phyloP scores from a whole-genome alignment of 176 grass and related monocot genomes.

The Oropetium thomaeum region DNA sequence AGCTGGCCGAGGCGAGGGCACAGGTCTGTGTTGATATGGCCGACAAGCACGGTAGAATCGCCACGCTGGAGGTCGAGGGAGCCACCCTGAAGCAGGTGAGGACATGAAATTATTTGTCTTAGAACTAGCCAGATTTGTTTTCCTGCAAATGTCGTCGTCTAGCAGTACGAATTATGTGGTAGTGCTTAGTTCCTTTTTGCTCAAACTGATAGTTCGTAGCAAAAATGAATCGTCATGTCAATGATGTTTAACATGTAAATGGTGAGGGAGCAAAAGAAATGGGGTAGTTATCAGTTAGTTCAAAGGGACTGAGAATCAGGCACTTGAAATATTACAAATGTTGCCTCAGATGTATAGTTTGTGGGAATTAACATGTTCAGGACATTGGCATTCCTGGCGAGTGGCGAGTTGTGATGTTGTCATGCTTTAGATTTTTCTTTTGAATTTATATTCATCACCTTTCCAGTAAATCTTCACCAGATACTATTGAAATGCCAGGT shows the following conservation, averaged over 20 bases:
- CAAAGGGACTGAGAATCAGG: background rate
- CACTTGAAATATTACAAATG: constrained; percentile 15
- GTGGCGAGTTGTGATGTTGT: background rate
- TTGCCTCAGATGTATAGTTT: constrained; percentile 11
- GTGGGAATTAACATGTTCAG: background rate
- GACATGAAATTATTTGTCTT: background rate
- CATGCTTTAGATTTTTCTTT: constrained; percentile 19
- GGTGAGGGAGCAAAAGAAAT: background rate
- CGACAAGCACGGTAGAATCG: constrained; percentile 60
- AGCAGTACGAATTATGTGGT: background rate
- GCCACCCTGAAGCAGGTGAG: constrained; percentile 66
- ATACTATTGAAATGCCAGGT: background rate
- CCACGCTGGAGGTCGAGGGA: constrained; percentile 51
- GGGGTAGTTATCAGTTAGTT: background rate
- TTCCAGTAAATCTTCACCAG: background rate
- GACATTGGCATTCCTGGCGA: background rate
- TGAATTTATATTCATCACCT: background rate
- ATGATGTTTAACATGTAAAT: background rate
- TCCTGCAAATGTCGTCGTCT: background rate
- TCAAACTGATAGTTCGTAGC: background rate
- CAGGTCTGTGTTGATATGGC: constrained; percentile 43
- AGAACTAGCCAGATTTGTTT: background rate
- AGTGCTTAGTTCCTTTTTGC: background rate
- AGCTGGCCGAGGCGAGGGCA: constrained; percentile 39
- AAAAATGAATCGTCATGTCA: background rate